Conservation (phyloP, 371 early-diverging fungal species). For the Mortierella sp. region DNA sequence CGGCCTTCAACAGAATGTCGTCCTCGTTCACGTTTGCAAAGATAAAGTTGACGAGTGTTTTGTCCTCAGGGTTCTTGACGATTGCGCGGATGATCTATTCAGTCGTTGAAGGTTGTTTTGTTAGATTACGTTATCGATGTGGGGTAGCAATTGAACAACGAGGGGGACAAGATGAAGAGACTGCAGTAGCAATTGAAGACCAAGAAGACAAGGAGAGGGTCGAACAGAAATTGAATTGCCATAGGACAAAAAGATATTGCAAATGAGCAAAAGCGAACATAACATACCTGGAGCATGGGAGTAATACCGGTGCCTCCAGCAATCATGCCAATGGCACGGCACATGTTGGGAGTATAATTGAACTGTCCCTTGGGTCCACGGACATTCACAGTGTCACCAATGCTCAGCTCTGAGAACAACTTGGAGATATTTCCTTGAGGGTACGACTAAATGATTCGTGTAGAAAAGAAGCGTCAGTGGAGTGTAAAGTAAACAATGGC, state of each 20-base stretch:
- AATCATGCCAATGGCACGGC: constrained; percentile 85
- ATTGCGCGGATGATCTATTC: constrained; percentile 83
- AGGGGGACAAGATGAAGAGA: too few relatives aligned
- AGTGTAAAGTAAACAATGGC: not conserved
- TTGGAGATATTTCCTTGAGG: constrained; percentile 89
- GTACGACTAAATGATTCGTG: constrained; percentile 75
- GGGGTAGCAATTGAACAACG: not conserved
- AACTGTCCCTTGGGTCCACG: constrained; percentile 95
- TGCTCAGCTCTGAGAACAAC: constrained; percentile 74
- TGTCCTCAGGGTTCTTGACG: constrained; percentile 87
- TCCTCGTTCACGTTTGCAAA: constrained; percentile 93
- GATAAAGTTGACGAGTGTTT: constrained; percentile 84
- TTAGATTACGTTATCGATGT: not conserved
- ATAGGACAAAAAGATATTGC: not conserved
- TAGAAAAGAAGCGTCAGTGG: not conserved
- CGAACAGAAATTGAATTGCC: not conserved
- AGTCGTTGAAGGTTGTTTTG: not conserved
- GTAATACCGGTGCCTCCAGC: constrained; percentile 95
- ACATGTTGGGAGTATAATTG: constrained; percentile 87
- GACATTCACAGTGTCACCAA: constrained; percentile 87
- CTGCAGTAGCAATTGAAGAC: not conserved
- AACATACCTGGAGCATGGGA: constrained; percentile 78
- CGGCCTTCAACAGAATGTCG: constrained; percentile 89
- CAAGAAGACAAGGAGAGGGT: not conserved
- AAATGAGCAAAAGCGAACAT: not conserved